Evolutionary conservation across 2,329 filamentous ascomycete species (phyloP).

Genomic region (Apiospora sp.): DNA sequence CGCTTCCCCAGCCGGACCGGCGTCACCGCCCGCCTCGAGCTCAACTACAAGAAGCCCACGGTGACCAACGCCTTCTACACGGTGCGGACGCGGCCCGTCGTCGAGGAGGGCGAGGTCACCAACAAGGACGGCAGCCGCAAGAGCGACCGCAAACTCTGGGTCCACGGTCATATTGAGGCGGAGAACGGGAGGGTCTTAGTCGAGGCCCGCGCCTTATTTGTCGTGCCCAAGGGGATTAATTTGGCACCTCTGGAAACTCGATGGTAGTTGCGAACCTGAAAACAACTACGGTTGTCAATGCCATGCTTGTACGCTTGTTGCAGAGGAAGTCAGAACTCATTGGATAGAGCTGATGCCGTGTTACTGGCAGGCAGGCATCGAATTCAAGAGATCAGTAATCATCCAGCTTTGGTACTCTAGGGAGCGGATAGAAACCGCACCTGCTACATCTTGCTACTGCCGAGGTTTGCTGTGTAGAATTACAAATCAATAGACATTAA

Average conservation of each 20-base stretch:
- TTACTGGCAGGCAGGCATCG: not conserved
- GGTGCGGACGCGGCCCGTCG: constrained; percentile 58
- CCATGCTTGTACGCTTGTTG: not conserved
- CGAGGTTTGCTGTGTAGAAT: not conserved
- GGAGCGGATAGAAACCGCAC: constrained; percentile 1
- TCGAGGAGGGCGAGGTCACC: constrained; percentile 34
- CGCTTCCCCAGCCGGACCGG: constrained; percentile 57
- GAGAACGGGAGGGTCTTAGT: constrained; percentile 64
- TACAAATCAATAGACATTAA: constrained; percentile 9
- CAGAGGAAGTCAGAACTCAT: not conserved
- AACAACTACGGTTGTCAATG: not conserved
- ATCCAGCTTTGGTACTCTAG: not conserved
- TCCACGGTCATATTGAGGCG: constrained; percentile 61
- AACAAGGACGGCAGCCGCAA: constrained; percentile 35
- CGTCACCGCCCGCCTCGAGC: constrained; percentile 63
- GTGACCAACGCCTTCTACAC: constrained; percentile 70
- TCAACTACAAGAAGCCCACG: constrained; percentile 70
- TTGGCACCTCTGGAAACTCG: constrained; percentile 48
- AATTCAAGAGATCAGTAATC: not conserved
- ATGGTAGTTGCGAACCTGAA: constrained; percentile 40
- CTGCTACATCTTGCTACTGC: not conserved
- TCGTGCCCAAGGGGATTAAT: constrained; percentile 60
- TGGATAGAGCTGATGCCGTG: not conserved
- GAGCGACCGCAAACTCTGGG: constrained; percentile 60
- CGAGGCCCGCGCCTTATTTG: constrained; percentile 64